Evolutionary conservation across 192 early-diverging fungal species (phyloP).

Genomic region (Backusella liffmaniae): DNA sequence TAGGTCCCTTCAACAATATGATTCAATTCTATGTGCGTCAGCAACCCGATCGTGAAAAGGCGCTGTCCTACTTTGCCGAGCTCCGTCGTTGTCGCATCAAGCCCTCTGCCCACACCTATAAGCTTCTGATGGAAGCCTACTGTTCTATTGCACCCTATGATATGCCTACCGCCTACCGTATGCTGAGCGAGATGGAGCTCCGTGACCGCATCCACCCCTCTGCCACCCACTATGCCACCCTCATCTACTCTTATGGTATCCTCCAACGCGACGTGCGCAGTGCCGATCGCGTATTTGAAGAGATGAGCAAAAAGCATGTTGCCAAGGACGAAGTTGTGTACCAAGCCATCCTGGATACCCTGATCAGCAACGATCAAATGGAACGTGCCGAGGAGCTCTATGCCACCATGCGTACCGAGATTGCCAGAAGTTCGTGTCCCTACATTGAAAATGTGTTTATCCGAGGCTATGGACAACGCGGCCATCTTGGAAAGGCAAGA

Average conservation of each 20-base stretch:
- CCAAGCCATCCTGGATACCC: slow-evolving; percentile 51
- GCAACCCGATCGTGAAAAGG: slow-evolving; percentile 44
- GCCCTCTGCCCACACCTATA: slow-evolving; percentile 53
- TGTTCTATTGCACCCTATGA: slow-evolving; percentile 53
- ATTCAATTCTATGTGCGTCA: slow-evolving; percentile 62
- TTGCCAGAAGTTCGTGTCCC: slow-evolving; percentile 40
- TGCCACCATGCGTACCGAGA: slow-evolving; percentile 32
- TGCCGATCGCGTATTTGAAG: slow-evolving; percentile 42
- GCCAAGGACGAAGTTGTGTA: slow-evolving; percentile 48
- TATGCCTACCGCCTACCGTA: slow-evolving; percentile 46
- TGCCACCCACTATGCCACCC: slow-evolving; percentile 49
- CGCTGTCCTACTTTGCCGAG: slow-evolving; percentile 47
- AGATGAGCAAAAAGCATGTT: slow-evolving; percentile 37
- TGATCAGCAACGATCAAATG: slow-evolving; percentile 44
- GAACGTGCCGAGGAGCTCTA: slow-evolving; percentile 42
- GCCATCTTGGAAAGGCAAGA: slow-evolving; percentile 39
- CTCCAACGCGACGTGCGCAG: slow-evolving; percentile 46
- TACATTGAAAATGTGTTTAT: slow-evolving; percentile 62
- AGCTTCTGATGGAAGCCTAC: slow-evolving; percentile 54
- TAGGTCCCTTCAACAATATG: slow-evolving; percentile 57
- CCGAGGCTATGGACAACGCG: slow-evolving; percentile 46
- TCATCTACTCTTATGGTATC: slow-evolving; percentile 56
- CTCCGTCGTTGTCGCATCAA: slow-evolving; percentile 38
- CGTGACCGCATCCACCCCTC: slow-evolving; percentile 37
- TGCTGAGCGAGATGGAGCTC: slow-evolving; percentile 42